These are phyloP conservation scores for Solanum hybrid DNA, from an alignment of 305 asterid species.

Conservation along the genomic window DNA sequence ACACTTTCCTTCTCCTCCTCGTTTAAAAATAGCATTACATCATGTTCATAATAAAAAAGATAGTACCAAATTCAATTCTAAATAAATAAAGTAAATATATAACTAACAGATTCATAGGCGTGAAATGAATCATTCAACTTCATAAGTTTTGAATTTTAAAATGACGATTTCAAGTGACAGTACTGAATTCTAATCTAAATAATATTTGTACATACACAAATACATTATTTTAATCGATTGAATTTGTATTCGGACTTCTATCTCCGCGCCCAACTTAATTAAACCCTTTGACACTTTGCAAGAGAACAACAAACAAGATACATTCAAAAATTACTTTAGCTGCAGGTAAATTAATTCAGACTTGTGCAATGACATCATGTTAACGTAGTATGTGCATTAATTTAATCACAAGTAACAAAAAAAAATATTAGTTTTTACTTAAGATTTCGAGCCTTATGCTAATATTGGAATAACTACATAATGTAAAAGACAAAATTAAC, in stretches of 20 bases:
- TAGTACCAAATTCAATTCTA: not conserved
- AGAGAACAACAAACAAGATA: not conserved
- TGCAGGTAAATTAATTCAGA: not conserved
- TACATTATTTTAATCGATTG: too few relatives aligned
- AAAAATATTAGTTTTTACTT: not conserved
- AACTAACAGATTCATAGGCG: not conserved
- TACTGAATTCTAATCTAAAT: not conserved
- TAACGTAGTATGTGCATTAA: not conserved
- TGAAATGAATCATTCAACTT: not conserved
- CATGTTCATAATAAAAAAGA: not conserved
- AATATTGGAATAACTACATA: conserved; percentile 9
- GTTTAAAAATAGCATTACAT: too few relatives aligned
- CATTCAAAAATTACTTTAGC: not conserved
- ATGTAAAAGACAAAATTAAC: conserved; percentile 9
- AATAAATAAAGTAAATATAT: not conserved
- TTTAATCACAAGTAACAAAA: not conserved
- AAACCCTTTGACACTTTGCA: not conserved
- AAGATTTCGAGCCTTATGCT: conserved; percentile 4
- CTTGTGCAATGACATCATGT: not conserved
- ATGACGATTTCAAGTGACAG: not conserved
- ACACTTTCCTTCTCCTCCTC: not conserved
- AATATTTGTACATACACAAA: not conserved
- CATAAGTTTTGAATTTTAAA: not conserved
- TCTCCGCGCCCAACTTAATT: not conserved
- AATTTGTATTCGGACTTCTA: too few relatives aligned